phyloP scores from a whole-genome alignment of 2,329 filamentous ascomycete genomes.

The Elsinoe perseae region DNA sequence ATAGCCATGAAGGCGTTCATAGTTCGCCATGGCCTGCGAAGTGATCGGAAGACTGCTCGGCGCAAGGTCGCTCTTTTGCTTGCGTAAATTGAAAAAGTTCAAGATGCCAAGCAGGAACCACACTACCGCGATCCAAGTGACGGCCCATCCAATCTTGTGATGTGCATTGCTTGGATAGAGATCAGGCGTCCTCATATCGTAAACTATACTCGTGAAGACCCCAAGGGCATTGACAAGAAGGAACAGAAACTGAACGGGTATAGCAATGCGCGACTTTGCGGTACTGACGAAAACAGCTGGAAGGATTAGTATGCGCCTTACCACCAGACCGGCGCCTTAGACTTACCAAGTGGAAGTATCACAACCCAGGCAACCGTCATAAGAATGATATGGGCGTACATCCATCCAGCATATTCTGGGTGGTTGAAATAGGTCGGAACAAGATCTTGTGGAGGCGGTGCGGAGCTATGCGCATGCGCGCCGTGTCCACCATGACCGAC shows the following conservation, averaged over 20 bases:
- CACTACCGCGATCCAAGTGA: slow-evolving; percentile 61
- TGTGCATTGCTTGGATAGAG: slow-evolving; percentile 84
- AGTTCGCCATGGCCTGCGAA: slow-evolving; percentile 28
- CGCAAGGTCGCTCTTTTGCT: slow-evolving; percentile 18
- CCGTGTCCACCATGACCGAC: slow-evolving; percentile 16
- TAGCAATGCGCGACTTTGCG: slow-evolving; percentile 65
- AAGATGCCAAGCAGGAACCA: slow-evolving; percentile 61
- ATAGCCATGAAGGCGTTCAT: slow-evolving; percentile 32
- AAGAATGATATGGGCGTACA: slow-evolving; percentile 62
- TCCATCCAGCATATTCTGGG: slow-evolving; percentile 45
- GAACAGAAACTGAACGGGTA: slow-evolving; percentile 57
- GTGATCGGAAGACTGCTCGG: slow-evolving; percentile 26
- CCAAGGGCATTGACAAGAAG: slow-evolving; percentile 45
- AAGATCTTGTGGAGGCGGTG: background rate
- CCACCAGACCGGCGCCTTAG: background rate
- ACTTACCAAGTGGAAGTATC: slow-evolving; percentile 62
- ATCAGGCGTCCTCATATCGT: slow-evolving; percentile 75
- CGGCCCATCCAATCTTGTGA: slow-evolving; percentile 78
- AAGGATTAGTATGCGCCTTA: background rate
- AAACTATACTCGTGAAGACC: slow-evolving; percentile 58
- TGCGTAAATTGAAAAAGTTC: slow-evolving; percentile 37
- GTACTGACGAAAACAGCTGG: slow-evolving; percentile 79
- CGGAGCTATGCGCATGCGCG: slow-evolving; percentile 18
- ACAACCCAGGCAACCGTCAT: slow-evolving; percentile 68
- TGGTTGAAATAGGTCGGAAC: slow-evolving; percentile 51